phyloP scores from a whole-genome alignment of 768 basidiomycete species.

The Termitomyces sp. region DNA sequence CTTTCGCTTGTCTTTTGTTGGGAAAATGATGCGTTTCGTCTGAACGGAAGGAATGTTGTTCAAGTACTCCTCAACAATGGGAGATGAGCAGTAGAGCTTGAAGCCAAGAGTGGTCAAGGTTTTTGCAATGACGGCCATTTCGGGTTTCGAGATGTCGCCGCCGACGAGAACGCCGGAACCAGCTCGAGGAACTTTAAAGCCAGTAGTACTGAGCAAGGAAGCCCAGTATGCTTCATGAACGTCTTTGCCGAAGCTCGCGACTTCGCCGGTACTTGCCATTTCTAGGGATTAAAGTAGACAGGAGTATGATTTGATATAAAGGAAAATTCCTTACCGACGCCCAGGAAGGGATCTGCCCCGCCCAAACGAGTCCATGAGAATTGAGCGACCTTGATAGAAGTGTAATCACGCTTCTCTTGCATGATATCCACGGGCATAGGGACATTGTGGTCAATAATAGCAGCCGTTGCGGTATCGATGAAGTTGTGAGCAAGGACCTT shows the following conservation, averaged over 20 bases:
- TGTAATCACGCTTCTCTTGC: conserved; percentile 84
- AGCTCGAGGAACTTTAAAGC: conserved; percentile 85
- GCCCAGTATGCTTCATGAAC: conserved; percentile 97
- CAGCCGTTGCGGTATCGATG: conserved; percentile 87
- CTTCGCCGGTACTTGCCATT: conserved; percentile 98
- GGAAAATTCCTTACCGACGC: conserved; percentile 63
- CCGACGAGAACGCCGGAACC: conserved; percentile 89
- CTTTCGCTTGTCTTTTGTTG: conserved; percentile 92
- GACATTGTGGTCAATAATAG: conserved; percentile 80
- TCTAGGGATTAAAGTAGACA: conserved; percentile 37
- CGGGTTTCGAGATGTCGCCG: conserved; percentile 82
- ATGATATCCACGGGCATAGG: conserved; percentile 91
- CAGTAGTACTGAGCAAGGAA: conserved; percentile 89
- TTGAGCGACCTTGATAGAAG: conserved; percentile 94
- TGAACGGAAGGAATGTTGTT: conserved; percentile 71
- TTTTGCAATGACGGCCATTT: conserved; percentile 81
- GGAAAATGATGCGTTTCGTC: conserved; percentile 92
- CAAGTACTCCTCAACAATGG: conserved; percentile 73
- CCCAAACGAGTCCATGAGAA: conserved; percentile 97
- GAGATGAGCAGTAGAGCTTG: conserved; percentile 89
- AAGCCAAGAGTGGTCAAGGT: conserved; percentile 82
- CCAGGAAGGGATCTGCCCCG: conserved; percentile 95
- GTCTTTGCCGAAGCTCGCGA: conserved; percentile 91
- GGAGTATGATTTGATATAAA: background rate
- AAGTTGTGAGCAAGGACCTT: conserved; percentile 98